Conservation (phyloP, 129 eudicot species). For the Apium graveolens region DNA sequence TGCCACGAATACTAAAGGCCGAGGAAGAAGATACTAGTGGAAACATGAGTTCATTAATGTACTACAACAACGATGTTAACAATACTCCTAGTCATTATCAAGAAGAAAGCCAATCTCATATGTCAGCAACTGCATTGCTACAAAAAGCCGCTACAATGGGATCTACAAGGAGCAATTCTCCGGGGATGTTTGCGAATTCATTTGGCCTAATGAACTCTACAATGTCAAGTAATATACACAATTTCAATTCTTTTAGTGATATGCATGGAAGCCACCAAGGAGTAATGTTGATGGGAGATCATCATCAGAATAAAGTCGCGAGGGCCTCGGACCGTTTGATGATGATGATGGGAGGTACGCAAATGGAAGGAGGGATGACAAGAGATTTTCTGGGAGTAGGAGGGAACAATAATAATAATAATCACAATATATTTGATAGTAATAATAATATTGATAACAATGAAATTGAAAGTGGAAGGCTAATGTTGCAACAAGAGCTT, state of each 20-base stretch:
- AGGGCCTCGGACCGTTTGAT: constrained; percentile 17
- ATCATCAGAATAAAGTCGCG: not conserved
- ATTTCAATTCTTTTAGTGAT: constrained; percentile 18
- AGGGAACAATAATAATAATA: constrained; percentile 17
- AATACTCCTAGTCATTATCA: constrained; percentile 23
- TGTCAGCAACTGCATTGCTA: constrained; percentile 78
- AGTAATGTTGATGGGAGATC: constrained; percentile 25
- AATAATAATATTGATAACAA: not conserved
- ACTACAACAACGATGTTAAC: constrained; percentile 24
- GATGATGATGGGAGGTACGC: constrained; percentile 28
- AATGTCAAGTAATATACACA: constrained; percentile 10
- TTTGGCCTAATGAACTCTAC: constrained; percentile 47
- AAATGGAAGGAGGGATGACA: constrained; percentile 38
- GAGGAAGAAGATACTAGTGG: constrained; percentile 39
- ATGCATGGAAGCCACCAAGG: constrained; percentile 13
- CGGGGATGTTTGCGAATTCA: constrained; percentile 23
- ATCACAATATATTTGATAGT: not conserved
- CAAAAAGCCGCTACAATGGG: constrained; percentile 82
- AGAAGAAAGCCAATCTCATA: constrained; percentile 26
- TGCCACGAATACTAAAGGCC: constrained; percentile 30
- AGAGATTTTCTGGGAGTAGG: constrained; percentile 89
- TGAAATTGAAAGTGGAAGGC: constrained; percentile 22
- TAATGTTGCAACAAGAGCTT: constrained; percentile 42
- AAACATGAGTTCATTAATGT: constrained; percentile 34
- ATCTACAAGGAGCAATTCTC: constrained; percentile 39